Percentiles rank a stretch among this genome's conserved stretches.
Conservation (phyloP, 176 grass and related monocot genomes). For the Oryza meyeriana region DNA sequence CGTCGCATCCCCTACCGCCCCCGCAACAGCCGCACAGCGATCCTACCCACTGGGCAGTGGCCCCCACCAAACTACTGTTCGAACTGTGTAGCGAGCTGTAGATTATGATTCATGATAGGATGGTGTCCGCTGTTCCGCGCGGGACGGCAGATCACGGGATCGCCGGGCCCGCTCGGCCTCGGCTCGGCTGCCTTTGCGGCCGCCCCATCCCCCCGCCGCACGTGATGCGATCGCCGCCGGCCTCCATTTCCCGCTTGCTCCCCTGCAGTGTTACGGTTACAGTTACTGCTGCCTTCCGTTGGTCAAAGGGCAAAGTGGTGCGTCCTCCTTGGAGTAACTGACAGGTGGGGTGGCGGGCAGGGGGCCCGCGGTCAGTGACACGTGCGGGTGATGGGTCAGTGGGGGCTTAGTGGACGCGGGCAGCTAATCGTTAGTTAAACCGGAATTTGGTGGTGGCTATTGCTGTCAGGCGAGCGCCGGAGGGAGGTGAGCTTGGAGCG, state of each 20-base stretch:
- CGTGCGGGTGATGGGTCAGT: background rate
- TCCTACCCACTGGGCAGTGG: background rate
- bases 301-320: background rate
- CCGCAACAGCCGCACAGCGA: background rate
- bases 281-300: conserved; percentile 3
- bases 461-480: conserved; percentile 24
- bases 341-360: background rate
- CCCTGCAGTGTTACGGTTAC: background rate
- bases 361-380: background rate
- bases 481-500: background rate
- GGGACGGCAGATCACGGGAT: conserved; percentile 21
- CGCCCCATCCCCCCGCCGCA: conserved; percentile 22
- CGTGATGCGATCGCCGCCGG: conserved; percentile 24
- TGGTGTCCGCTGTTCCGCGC: background rate
- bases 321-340: background rate
- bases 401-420: background rate
- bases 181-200: conserved; percentile 26
- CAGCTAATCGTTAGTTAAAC: conserved; percentile 34
- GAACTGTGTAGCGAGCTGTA: no score
- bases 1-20: background rate
- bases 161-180: background rate
- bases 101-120: no score
- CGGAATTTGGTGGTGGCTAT: conserved; percentile 22
- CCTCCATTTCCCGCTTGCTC: background rate
- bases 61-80: background rate